A percentile compares a stretch with the other conserved stretches of the same genome.
Conservation (phyloP, 2,329 filamentous ascomycete species). For the Dendryphion nanum region DNA sequence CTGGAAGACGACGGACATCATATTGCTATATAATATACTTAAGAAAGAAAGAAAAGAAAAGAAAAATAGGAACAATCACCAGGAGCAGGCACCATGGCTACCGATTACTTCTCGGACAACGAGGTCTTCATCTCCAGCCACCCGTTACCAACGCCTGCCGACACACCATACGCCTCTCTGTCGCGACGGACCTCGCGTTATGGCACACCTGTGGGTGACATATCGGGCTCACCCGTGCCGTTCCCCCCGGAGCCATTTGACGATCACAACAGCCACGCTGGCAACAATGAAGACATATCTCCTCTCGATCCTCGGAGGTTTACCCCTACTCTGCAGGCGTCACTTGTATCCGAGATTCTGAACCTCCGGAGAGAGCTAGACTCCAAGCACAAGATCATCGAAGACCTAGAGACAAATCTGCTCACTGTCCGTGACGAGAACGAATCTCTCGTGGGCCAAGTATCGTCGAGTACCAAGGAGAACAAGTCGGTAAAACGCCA, state of each 20-base stretch:
- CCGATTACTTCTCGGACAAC: conserved; percentile 50
- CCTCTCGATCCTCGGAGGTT: conserved; percentile 88
- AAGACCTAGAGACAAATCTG: conserved; percentile 74
- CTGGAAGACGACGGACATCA: conserved; percentile 7
- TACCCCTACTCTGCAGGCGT: conserved; percentile 92
- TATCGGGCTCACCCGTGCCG: conserved; percentile 61
- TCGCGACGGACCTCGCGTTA: conserved; percentile 67
- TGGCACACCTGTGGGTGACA: conserved; percentile 59
- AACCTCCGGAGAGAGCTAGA: conserved; percentile 85
- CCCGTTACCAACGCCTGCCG: conserved; percentile 66
- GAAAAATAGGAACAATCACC: too few relatives aligned
- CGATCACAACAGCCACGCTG: conserved; percentile 48
- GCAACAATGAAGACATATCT: conserved; percentile 68
- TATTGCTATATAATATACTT: conserved; percentile 5
- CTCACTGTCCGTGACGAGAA: conserved; percentile 71
- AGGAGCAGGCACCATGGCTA: conserved; percentile 36
- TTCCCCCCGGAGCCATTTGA: conserved; percentile 52
- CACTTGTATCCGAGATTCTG: conserved; percentile 90
- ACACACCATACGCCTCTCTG: conserved; percentile 65
- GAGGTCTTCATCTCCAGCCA: conserved; percentile 42
- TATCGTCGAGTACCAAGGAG: conserved; percentile 70
- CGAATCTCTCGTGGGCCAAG: conserved; percentile 63
- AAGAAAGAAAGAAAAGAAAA: background rate
- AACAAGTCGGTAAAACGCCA: conserved; percentile 79
- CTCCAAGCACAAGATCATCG: conserved; percentile 82